phyloP scores from a whole-genome alignment of 805 yeast species.

The Myxozyma nipponensis region DNA sequence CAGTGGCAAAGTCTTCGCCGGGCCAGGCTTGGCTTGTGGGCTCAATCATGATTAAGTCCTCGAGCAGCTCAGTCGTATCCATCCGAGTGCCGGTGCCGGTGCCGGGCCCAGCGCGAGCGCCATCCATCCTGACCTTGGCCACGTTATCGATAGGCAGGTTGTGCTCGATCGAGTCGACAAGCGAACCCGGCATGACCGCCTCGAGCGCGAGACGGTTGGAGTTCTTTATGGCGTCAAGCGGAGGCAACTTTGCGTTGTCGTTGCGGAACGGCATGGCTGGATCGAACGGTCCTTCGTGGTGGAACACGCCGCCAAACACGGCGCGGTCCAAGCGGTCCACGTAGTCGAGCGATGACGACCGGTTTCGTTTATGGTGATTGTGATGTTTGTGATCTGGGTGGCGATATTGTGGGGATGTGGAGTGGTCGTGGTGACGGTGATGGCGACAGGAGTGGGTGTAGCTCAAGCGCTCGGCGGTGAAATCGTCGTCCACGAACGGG shows the following conservation, averaged over 20 bases:
- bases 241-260: conserved; percentile 10
- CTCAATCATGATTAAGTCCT: conserved; percentile 2
- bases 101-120: too few species aligned
- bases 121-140: conserved; percentile 9
- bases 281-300: conserved; percentile 27
- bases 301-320: conserved; percentile 1
- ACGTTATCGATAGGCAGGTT: conserved; percentile 18
- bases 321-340: conserved; percentile 12
- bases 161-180: conserved; percentile 7
- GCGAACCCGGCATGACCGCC: conserved; percentile 12
- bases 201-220: conserved; percentile 11
- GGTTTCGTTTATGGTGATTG: conserved; percentile 1
- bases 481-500: not conserved
- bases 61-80: conserved; percentile 14
- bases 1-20: conserved; percentile 13
- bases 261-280: conserved; percentile 16
- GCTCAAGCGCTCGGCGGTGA: not conserved
- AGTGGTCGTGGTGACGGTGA: too few species aligned
- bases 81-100: conserved; percentile 12
- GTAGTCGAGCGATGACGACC: not conserved
- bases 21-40: conserved; percentile 10
- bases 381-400: not conserved
- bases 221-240: conserved; percentile 18
- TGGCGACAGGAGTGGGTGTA: not conserved
- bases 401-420: not conserved